phyloP scores from a whole-genome alignment of 208 protist species.

The Leishmania turanica region DNA sequence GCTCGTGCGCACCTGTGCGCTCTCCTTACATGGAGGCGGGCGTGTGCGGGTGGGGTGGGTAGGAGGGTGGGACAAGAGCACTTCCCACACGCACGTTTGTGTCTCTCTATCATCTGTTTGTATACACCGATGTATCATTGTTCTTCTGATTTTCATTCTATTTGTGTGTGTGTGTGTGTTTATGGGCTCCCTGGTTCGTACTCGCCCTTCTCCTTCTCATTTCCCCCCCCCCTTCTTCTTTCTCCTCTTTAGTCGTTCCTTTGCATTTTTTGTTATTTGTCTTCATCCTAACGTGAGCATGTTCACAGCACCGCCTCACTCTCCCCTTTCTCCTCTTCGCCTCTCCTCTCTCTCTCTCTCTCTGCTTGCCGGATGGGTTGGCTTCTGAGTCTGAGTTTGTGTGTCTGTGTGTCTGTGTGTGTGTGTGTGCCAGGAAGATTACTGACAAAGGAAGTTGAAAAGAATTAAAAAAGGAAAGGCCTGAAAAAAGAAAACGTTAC shows the following conservation, averaged over 20 bases:
- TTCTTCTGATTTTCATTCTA: background rate
- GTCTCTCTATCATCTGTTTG: too few species aligned
- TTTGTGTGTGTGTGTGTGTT: conserved; percentile 4
- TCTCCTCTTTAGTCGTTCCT: conserved; percentile 8
- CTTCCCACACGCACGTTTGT: too few species aligned
- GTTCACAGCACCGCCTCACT: too few species aligned
- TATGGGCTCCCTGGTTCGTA: background rate
- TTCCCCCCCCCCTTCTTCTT: background rate
- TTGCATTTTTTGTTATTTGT: background rate
- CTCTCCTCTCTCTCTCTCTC: background rate
- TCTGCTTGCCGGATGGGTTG: background rate
- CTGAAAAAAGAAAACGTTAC: background rate
- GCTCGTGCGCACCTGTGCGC: background rate
- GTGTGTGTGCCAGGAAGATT: background rate
- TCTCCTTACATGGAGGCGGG: background rate
- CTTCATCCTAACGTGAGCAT: too few species aligned
- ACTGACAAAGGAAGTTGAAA: background rate
- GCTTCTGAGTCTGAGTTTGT: background rate
- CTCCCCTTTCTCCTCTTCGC: background rate
- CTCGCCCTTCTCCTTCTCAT: conserved; percentile 9
- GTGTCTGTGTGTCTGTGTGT: background rate
- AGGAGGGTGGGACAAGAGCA: too few species aligned
- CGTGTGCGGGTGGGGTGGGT: too few species aligned
- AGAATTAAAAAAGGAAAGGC: background rate
- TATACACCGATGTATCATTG: too few species aligned